Percentiles rank a stretch among this genome's conserved stretches.
Conservation (phyloP, 805 yeast species). For the Suhomyces sp. region DNA sequence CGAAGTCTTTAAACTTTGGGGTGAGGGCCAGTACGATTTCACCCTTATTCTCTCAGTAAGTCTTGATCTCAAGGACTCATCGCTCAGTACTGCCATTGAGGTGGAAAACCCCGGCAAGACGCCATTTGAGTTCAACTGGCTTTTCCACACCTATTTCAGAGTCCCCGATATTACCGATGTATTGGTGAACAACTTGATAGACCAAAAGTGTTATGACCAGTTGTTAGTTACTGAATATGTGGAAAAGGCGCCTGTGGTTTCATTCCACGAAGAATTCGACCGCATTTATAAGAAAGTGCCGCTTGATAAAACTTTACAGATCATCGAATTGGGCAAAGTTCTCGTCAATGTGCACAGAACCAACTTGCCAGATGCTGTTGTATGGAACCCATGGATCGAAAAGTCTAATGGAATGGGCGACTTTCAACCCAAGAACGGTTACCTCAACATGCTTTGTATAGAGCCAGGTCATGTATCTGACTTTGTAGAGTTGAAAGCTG, state of each 20-base stretch:
- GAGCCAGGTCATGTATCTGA: conserved; percentile 89
- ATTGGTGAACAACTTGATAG: conserved; percentile 73
- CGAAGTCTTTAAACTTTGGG: conserved; percentile 60
- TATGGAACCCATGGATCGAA: conserved; percentile 96
- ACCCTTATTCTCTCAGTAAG: conserved; percentile 38
- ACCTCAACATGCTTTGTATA: conserved; percentile 83
- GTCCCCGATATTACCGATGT: conserved; percentile 77
- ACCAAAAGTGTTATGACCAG: conserved; percentile 73
- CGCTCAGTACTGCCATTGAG: conserved; percentile 66
- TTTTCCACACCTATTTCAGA: conserved; percentile 86
- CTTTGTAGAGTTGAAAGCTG: conserved; percentile 62
- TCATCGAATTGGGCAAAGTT: conserved; percentile 69
- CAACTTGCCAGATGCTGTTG: conserved; percentile 70
- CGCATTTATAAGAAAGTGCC: conserved; percentile 71
- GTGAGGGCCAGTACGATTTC: conserved; percentile 56
- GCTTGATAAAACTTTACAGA: conserved; percentile 54
- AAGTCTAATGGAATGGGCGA: conserved; percentile 83
- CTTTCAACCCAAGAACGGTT: conserved; percentile 83
- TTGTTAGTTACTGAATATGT: conserved; percentile 56
- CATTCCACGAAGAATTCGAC: conserved; percentile 77
- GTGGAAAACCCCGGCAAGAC: conserved; percentile 66
- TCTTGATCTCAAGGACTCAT: conserved; percentile 46
- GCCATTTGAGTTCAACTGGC: conserved; percentile 83
- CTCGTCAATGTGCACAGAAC: conserved; percentile 62
- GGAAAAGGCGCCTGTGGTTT: conserved; percentile 73